Percentiles rank a stretch among this genome's conserved stretches.
Evolutionary conservation across 139 green algal species (phyloP).

Genomic region (Ostreobium quekettii): DNA sequence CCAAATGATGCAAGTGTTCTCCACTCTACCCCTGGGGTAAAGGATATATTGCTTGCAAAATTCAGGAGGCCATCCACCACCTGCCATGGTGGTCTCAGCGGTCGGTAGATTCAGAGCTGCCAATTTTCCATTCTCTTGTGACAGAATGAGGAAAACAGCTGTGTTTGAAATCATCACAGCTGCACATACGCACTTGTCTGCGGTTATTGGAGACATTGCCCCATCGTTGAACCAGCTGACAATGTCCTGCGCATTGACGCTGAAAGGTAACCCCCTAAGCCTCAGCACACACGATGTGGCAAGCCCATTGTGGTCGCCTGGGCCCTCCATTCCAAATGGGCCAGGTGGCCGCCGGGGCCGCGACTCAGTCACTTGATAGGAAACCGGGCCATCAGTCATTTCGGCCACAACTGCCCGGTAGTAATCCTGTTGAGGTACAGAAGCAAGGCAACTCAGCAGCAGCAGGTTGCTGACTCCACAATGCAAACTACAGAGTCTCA

Average conservation of each 20-base stretch:
- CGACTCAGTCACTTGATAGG: conserved; percentile 11
- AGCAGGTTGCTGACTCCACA: too few relatives aligned
- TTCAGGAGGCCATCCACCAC: too few relatives aligned
- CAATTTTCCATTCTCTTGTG: too few relatives aligned
- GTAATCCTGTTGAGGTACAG: conserved; percentile 64
- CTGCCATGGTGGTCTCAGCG: too few relatives aligned
- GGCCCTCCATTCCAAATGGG: background rate
- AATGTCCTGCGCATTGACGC: conserved; percentile 61
- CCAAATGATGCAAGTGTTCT: too few relatives aligned
- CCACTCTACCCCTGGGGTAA: too few relatives aligned
- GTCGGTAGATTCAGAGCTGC: too few relatives aligned
- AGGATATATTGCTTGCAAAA: too few relatives aligned
- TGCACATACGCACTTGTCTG: conserved; percentile 33
- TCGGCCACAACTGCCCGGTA: conserved; percentile 52
- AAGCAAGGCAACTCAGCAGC: too few relatives aligned
- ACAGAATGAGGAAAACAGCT: too few relatives aligned
- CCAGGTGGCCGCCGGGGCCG: background rate
- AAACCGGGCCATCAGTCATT: conserved; percentile 27
- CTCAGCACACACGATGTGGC: conserved; percentile 66
- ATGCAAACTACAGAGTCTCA: too few relatives aligned
- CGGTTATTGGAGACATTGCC: conserved; percentile 27
- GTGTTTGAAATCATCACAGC: too few relatives aligned
- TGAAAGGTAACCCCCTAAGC: conserved; percentile 77
- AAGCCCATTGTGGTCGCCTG: background rate
- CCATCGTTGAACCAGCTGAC: conserved; percentile 71